phyloP scores from a whole-genome alignment of 768 basidiomycete genomes.

The Lactarius vividus region DNA sequence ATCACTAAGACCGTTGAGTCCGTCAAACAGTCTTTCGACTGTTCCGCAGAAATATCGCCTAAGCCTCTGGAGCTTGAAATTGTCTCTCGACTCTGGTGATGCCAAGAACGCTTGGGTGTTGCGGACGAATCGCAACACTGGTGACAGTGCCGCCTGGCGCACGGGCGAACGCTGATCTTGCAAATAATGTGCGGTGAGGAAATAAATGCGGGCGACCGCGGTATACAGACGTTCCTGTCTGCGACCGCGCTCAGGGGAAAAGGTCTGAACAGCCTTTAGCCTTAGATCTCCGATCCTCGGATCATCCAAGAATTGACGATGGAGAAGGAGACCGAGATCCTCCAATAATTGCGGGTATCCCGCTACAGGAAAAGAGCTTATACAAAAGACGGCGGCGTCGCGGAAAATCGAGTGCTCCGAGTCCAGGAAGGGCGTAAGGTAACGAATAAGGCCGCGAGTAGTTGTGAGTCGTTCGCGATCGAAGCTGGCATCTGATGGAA shows the following conservation, averaged over 20 bases:
- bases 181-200: slow-evolving; percentile 75
- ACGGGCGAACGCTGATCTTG: slow-evolving; percentile 66
- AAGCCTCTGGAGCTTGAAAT: slow-evolving; percentile 72
- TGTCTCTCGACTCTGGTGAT: slow-evolving; percentile 67
- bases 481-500: slow-evolving; percentile 68
- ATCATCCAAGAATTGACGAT: slow-evolving; percentile 84
- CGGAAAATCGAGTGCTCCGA: slow-evolving; percentile 82
- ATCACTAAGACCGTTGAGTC: slow-evolving; percentile 63
- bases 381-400: slow-evolving; percentile 82
- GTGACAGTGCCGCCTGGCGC: slow-evolving; percentile 68
- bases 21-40: slow-evolving; percentile 83
- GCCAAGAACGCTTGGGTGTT: slow-evolving; percentile 79
- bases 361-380: slow-evolving; percentile 78
- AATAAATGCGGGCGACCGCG: slow-evolving; percentile 85
- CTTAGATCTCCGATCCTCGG: slow-evolving; percentile 37
- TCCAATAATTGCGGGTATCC: slow-evolving; percentile 81
- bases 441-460: slow-evolving; percentile 78
- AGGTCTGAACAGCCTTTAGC: slow-evolving; percentile 43
- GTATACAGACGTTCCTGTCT: slow-evolving; percentile 79
- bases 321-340: slow-evolving; percentile 75
- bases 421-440: slow-evolving; percentile 83
- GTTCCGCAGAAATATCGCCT: slow-evolving; percentile 90
- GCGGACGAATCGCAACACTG: slow-evolving; percentile 83
- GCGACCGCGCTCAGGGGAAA: slow-evolving; percentile 54
- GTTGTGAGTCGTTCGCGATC: slow-evolving; percentile 82